These are phyloP conservation scores for Coffea canephora DNA, from an alignment of 257 asterid genomes.

Conservation along the genomic window DNA sequence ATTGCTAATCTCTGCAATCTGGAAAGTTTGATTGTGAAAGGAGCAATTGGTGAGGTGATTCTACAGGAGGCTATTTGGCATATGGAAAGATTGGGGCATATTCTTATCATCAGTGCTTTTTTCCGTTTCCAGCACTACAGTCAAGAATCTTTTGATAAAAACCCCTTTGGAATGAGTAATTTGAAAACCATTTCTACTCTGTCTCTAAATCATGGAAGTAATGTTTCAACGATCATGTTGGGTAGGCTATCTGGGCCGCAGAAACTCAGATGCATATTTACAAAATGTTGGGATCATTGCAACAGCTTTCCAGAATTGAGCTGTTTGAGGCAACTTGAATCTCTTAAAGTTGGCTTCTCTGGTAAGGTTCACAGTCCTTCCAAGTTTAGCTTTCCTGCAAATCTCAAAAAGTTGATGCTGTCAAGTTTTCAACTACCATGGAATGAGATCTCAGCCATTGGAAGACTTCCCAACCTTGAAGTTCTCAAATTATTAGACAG, in stretches of 20 bases:
- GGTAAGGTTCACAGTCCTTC: neutral
- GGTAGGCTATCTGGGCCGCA: too few relatives aligned
- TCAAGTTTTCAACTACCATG: neutral
- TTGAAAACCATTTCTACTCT: neutral
- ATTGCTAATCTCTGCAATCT: neutral
- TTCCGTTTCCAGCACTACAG: neutral
- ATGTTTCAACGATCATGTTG: too few relatives aligned
- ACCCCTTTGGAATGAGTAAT: neutral
- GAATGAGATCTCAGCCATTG: neutral
- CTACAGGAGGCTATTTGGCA: constrained; percentile 1
- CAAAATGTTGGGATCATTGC: neutral
- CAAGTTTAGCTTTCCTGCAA: constrained; percentile 10
- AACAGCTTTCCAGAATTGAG: neutral
- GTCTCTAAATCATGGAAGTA: too few relatives aligned
- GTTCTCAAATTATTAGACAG: neutral
- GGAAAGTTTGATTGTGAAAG: neutral
- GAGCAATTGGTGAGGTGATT: neutral
- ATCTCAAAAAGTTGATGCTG: constrained; percentile 13
- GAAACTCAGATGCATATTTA: neutral
- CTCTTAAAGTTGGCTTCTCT: neutral
- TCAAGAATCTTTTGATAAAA: neutral
- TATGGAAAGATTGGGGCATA: neutral
- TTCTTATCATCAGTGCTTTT: neutral
- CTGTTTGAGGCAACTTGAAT: constrained; percentile 1
- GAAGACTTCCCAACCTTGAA: constrained; percentile 4